Conservation (phyloP, 768 basidiomycete genomes). For the Hygrocybe punicea region DNA sequence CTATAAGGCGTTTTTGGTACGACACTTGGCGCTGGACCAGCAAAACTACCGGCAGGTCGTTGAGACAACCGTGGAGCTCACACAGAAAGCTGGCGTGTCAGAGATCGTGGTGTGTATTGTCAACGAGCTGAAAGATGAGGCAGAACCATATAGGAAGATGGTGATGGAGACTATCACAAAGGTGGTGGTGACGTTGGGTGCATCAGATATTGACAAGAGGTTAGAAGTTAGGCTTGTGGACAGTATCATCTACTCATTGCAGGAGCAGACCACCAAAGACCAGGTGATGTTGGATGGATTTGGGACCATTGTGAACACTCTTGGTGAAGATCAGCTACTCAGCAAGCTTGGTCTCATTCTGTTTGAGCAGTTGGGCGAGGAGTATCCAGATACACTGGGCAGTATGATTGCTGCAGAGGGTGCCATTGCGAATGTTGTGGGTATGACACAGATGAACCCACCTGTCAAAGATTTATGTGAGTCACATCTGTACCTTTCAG, state of each 20-base stretch:
- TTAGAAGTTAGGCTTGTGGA: conserved; percentile 93
- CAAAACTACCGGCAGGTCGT: conserved; percentile 97
- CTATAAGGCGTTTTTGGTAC: conserved; percentile 99
- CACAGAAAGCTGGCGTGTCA: conserved; percentile 93
- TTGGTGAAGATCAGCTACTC: conserved; percentile 91
- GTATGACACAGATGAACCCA: conserved; percentile 99
- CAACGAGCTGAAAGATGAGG: conserved; percentile 88
- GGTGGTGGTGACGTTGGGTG: conserved; percentile 87
- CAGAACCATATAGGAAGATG: conserved; percentile 96
- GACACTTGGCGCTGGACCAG: conserved; percentile 94
- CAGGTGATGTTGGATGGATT: conserved; percentile 99
- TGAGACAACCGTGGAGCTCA: conserved; percentile 97
- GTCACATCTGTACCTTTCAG: conserved; percentile 32
- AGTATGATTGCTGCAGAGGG: conserved; percentile 99
- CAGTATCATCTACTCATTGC: conserved; percentile 99
- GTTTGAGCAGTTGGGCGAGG: conserved; percentile 98
- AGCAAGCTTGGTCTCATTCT: conserved; percentile 95
- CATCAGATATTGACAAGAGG: conserved; percentile 94
- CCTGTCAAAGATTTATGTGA: conserved; percentile 97
- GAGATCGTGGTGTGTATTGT: conserved; percentile 90
- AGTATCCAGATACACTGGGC: conserved; percentile 98
- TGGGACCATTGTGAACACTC: conserved; percentile 93
- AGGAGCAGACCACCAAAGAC: conserved; percentile 98
- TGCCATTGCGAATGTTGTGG: conserved; percentile 98
- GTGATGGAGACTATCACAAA: conserved; percentile 99